These are phyloP conservation scores for Tothia fuscella DNA, from an alignment of 2,329 filamentous ascomycete genomes.

Conservation along the genomic window DNA sequence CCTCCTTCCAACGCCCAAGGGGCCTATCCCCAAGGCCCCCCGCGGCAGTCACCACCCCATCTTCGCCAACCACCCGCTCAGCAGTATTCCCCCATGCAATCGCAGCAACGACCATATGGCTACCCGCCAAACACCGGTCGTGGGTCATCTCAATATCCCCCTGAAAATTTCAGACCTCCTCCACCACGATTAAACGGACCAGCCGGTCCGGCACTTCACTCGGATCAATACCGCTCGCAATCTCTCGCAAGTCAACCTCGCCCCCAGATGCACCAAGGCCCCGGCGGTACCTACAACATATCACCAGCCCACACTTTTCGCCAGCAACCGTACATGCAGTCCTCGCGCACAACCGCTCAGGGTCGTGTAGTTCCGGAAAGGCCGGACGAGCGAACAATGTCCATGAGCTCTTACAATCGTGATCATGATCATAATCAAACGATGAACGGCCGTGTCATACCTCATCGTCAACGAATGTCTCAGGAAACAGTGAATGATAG, in stretches of 20 bases:
- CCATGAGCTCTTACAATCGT: slow-evolving; percentile 71
- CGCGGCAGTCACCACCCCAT: slow-evolving; percentile 39
- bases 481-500: slow-evolving; percentile 18
- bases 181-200: slow-evolving; percentile 30
- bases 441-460: slow-evolving; percentile 85
- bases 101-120: slow-evolving; percentile 63
- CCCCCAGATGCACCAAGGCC: slow-evolving; percentile 53
- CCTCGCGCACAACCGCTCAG: slow-evolving; percentile 76
- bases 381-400: slow-evolving; percentile 90
- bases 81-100: slow-evolving; percentile 20
- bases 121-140: no score
- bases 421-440: slow-evolving; percentile 74
- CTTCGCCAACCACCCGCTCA: slow-evolving; percentile 49
- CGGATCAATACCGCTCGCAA: slow-evolving; percentile 81
- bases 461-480: slow-evolving; percentile 55
- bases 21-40: slow-evolving; percentile 20
- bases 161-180: slow-evolving; percentile 38
- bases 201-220: slow-evolving; percentile 63
- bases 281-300: slow-evolving; percentile 34
- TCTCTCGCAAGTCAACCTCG: slow-evolving; percentile 71
- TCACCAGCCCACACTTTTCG: slow-evolving; percentile 66
- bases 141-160: slow-evolving; percentile 38
- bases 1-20: slow-evolving; percentile 23
- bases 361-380: slow-evolving; percentile 84
- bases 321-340: slow-evolving; percentile 55